Base-by-base conservation (phyloP, 2,329 filamentous ascomycete species). In the Fusarium succisae region DNA sequence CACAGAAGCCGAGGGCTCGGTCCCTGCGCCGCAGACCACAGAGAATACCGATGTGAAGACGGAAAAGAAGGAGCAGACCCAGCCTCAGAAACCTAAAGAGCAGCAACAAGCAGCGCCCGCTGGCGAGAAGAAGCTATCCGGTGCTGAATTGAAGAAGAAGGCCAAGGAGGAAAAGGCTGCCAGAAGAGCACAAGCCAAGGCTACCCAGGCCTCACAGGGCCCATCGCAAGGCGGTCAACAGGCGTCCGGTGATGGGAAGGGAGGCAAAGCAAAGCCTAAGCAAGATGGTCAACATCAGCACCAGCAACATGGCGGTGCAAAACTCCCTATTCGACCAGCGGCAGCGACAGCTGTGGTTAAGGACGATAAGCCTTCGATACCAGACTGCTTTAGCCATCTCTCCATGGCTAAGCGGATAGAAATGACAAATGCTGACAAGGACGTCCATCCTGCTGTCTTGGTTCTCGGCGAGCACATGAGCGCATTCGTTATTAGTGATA, bases 131-230 rank as follows among this genome's bases (percentile, higher is more conserved):
- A 93, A 94, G 81, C 85, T 93, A 38, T 91, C 93, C 4, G 88
- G 89, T 41, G 94, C 94, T 26, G 93, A 97, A 82, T 81, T 97
- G 79, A 98, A 98, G 84, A 96, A 95, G 79, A 91, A 91, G 81
- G 92, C 93, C 70, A 96, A 98, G 82, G 95, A 94, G 38, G 96
- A 98, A 81, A 98, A 98, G 85, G 93, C 93, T 59, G 95, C 95
- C 53, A 89, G 94, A 70, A 89, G 96, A 84, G 94, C 93, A 55
- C 91, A 91, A 79, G 90, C 88, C 78, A 94, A 92, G 80, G 85
- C 86, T 37, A 85, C 87, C 8, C 88, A 88, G 71, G 80, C 80
- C 37, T 83, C 85, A 4, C 83, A 82, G 64, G 81, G 82, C 26
- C 84, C 84, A 17, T 79, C 82, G 35, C 68, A 73, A 75, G 82